Base-by-base conservation (phyloP, 2,329 filamentous ascomycete species). In the Phyllosticta citribraziliensis region DNA sequence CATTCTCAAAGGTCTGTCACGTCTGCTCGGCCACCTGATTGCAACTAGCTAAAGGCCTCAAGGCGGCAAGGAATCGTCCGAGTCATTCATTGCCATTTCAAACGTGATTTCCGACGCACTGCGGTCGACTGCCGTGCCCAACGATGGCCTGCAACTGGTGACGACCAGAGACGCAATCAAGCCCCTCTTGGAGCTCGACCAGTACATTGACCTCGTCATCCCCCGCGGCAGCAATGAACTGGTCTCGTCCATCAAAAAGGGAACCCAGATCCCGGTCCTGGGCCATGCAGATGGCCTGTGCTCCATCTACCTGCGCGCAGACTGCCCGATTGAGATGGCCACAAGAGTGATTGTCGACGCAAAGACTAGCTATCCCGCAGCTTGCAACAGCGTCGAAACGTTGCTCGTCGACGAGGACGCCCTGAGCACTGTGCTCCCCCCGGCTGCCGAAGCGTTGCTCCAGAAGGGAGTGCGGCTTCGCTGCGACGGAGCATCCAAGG, bases 281-380 rank as follows among this genome's bases (percentile, higher is more conserved):
- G 94, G 94, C 64, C 94, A 99, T 72, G 94, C 94, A 24, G 94
- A 99, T 72, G 94, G 94, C 40, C 82, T 97, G 62, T 99, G 94
- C 77, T 84, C 86, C 64, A 85, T 91, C 64, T 99, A 94, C 74
- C 81, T 99, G 57, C 88, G 94, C 68, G 79, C 81, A 11, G 89
- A 91, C 62, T 92, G 89, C 55, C 87, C 95, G 67, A 75, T 80
- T 50, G 77, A 81, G 52, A 87, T 89, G 76, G 89, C 91, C 12
- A 82, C 83, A 20, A 84, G 84, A 64, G 88, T 96, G 60, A 79
- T 97, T 55, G 80, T 96, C 60, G 94, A 99, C 76, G 88, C 93
- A 55, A 99, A 99, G 77, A 91, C 89, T 25, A 89, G 88, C 74
- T 99, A 99, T 71, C 91, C 93, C 1, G 94, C 94, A 47, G 94